These are phyloP conservation scores for Ophiostoma fasciatum DNA, from an alignment of 2,329 filamentous ascomycete genomes.

Conservation along the genomic window DNA sequence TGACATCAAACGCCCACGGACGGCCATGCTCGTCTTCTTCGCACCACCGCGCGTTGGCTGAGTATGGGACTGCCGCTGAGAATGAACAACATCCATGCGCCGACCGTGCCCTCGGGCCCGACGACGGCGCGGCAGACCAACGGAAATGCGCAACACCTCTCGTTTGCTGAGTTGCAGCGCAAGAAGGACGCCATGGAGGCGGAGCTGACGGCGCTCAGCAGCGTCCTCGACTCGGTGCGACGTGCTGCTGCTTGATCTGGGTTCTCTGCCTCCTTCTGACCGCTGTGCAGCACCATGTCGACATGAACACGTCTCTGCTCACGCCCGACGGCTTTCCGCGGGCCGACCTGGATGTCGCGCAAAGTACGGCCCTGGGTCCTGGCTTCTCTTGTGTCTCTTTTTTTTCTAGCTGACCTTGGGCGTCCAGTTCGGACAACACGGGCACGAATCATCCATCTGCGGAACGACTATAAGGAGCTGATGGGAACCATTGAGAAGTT, in stretches of 20 bases:
- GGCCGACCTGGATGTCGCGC: conserved; percentile 85
- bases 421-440: conserved; percentile 74
- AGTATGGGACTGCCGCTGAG: conserved; percentile 21
- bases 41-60: background rate
- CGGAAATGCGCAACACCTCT: conserved; percentile 47
- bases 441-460: conserved; percentile 72
- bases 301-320: conserved; percentile 78
- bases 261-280: conserved; percentile 9
- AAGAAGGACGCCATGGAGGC: conserved; percentile 76
- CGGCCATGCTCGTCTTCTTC: too few relatives aligned
- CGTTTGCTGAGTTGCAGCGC: conserved; percentile 64
- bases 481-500: conserved; percentile 73
- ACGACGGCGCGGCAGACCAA: conserved; percentile 46
- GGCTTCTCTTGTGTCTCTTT: background rate
- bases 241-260: too few relatives aligned
- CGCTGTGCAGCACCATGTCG: conserved; percentile 62
- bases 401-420: conserved; percentile 9
- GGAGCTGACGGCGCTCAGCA: conserved; percentile 71
- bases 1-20: too few relatives aligned
- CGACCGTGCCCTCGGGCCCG: conserved; percentile 57
- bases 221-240: conserved; percentile 74
- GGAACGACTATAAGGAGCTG: conserved; percentile 84
- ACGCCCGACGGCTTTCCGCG: conserved; percentile 87
- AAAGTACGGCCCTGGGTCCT: conserved; percentile 68
- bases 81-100: conserved; percentile 44